Evolutionary conservation across 805 yeast species (phyloP).

Genomic region (Teunomyces barrocoloradensis): DNA sequence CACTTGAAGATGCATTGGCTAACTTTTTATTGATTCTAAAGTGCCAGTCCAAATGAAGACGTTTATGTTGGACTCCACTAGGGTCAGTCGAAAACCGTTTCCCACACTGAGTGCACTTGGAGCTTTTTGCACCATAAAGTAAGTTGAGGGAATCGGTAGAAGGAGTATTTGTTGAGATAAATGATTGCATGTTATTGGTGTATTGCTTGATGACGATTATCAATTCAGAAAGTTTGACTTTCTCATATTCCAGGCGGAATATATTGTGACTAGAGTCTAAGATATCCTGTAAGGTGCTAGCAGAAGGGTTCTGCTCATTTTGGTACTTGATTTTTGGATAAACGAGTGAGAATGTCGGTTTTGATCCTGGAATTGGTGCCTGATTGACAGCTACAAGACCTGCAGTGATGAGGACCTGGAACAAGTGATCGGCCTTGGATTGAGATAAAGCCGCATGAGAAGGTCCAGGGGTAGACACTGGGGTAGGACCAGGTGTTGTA

Average conservation of each 20-base stretch:
- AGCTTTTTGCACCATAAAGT: conserved; percentile 59
- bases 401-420: conserved; percentile 30
- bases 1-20: conserved; percentile 27
- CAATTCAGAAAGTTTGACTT: conserved; percentile 30
- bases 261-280: conserved; percentile 16
- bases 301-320: conserved; percentile 15
- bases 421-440: conserved; percentile 26
- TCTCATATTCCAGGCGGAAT: conserved; percentile 33
- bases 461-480: conserved; percentile 8
- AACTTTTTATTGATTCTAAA: conserved; percentile 83
- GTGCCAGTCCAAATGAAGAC: conserved; percentile 92
- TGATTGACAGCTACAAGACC: conserved; percentile 42
- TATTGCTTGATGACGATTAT: conserved; percentile 21
- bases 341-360: conserved; percentile 30
- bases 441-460: not conserved
- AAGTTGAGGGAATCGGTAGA: conserved; percentile 29
- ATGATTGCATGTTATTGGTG: conserved; percentile 27
- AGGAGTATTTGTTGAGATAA: conserved; percentile 37
- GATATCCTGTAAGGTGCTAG: conserved; percentile 22
- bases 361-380: conserved; percentile 38
- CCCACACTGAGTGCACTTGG: conserved; percentile 88
- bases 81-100: conserved; percentile 68
- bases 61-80: conserved; percentile 51
- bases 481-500: conserved; percentile 11
- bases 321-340: conserved; percentile 32